phyloP scores from a whole-genome alignment of 2,329 filamentous ascomycete species.

The Colletotrichum lini region DNA sequence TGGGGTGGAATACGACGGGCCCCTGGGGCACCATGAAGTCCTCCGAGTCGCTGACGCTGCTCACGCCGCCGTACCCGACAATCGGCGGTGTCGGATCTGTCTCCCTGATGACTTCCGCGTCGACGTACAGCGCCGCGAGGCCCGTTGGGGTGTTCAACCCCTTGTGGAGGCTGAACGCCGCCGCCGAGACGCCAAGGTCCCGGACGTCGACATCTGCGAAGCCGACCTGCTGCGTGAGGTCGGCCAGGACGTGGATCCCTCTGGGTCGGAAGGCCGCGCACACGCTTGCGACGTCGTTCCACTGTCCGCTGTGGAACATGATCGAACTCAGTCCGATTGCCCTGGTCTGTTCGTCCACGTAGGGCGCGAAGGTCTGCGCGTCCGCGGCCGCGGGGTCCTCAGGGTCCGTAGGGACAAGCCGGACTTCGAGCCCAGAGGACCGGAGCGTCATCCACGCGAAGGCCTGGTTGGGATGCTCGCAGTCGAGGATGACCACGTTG shows the following conservation, averaged over 20 bases:
- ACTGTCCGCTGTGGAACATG: conserved; percentile 52
- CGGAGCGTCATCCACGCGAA: conserved; percentile 50
- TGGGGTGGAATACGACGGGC: conserved; percentile 44
- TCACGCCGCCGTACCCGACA: conserved; percentile 46
- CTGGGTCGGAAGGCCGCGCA: conserved; percentile 45
- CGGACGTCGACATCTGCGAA: conserved; percentile 49
- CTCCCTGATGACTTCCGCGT: conserved; percentile 44
- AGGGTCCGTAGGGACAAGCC: conserved; percentile 45
- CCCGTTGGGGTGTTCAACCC: conserved; percentile 51
- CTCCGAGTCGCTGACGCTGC: conserved; percentile 35
- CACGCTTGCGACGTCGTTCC: conserved; percentile 50
- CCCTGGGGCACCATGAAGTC: conserved; percentile 44
- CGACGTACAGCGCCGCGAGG: conserved; percentile 49
- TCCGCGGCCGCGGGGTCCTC: conserved; percentile 36
- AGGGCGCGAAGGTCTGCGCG: conserved; percentile 48
- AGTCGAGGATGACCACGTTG: conserved; percentile 51
- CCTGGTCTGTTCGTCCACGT: conserved; percentile 49
- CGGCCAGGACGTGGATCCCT: conserved; percentile 51
- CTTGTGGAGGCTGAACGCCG: conserved; percentile 52
- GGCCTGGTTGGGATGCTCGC: conserved; percentile 51
- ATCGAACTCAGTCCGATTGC: conserved; percentile 52
- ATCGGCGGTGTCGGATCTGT: conserved; percentile 48
- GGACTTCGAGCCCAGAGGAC: conserved; percentile 47
- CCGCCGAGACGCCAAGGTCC: conserved; percentile 48
- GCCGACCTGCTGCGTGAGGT: conserved; percentile 52